Evolutionary conservation across 2,329 filamentous ascomycete genomes (phyloP).

Genomic region (Akanthomyces dipterigenus): DNA sequence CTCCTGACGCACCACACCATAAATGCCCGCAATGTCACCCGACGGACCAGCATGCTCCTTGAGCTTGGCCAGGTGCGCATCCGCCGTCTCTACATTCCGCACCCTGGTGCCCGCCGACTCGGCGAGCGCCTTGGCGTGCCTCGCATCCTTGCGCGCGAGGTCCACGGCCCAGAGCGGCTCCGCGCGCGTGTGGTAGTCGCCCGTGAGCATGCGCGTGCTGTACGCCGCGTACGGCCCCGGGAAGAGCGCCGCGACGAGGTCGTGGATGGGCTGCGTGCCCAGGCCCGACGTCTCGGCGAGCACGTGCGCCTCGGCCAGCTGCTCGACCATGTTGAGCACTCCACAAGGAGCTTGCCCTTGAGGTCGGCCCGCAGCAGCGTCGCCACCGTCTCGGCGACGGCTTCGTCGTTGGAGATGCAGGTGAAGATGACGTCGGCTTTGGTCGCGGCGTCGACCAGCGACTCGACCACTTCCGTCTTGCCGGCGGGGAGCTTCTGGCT

Average conservation of each 20-base stretch:
- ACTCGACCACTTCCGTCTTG: slow-evolving; percentile 57
- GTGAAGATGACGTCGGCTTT: slow-evolving; percentile 74
- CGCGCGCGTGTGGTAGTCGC: slow-evolving; percentile 69
- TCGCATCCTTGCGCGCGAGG: slow-evolving; percentile 73
- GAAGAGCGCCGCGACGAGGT: slow-evolving; percentile 67
- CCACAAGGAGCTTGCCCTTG: slow-evolving; percentile 71
- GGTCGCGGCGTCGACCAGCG: slow-evolving; percentile 58
- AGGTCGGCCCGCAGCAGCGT: slow-evolving; percentile 48
- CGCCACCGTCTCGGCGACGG: slow-evolving; percentile 57
- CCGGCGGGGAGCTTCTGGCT: slow-evolving; percentile 51
- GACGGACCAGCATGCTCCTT: slow-evolving; percentile 60
- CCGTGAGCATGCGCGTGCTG: slow-evolving; percentile 63
- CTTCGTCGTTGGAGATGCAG: slow-evolving; percentile 72
- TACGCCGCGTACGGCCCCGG: slow-evolving; percentile 71
- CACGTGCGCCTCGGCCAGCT: slow-evolving; percentile 70
- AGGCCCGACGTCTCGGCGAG: slow-evolving; percentile 76
- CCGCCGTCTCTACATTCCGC: slow-evolving; percentile 58
- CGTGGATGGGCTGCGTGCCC: slow-evolving; percentile 61
- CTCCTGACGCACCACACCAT: slow-evolving; percentile 71
- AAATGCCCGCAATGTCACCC: slow-evolving; percentile 77
- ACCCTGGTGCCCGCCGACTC: slow-evolving; percentile 54
- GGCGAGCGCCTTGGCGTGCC: slow-evolving; percentile 66
- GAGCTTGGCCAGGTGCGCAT: slow-evolving; percentile 62
- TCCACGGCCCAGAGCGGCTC: slow-evolving; percentile 80
- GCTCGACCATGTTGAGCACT: slow-evolving; percentile 79